Evolutionary conservation across 129 eudicot species (phyloP), one percentile per base, ranked within the genome.

Genomic region (Artemisia annua): DNA sequence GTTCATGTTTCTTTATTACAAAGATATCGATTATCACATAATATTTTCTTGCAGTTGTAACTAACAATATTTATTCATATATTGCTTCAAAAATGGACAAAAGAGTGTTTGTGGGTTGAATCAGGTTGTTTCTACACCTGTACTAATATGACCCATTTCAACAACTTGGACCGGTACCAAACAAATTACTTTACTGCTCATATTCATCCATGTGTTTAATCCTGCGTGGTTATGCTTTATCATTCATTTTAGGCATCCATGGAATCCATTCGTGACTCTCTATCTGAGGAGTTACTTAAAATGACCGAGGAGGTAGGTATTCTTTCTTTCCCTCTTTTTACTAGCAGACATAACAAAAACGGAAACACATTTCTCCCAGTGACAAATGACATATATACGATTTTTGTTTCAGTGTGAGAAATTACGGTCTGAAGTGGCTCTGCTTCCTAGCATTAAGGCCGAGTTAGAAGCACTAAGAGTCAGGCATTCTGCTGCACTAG

Each of bases 241-340:
- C 28, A n/a, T 66, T 19, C 26, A 30, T 76, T 77, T 68, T 81
- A 93, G 98, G 89, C 87, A 56, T 87, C 98, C 64, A 56, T 93
- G 98, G 97, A 89, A 81, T 79, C 97, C 13, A 89, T 89, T 65
- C 89, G 98, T 28, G 92, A 93, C 72, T 89, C 98, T 53, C 95
- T 93, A 79, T 88, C 96, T 8, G 97, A 89, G 87, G 98, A 93
- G 87, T 81, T 93, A 77, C 97, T 93, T 74, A 93, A 89, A 81
- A 76, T 93, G 97, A 93, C 98, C n/a, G 85, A 78, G 62, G 82
- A 89, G 87, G 98, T 86, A 65, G 75, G 81, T 11, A 55, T 72
- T 44, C 75, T 46, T 46, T 59, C 26, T 11, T 59, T 39, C 60
- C 18, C 43, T 39, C 76, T 52, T 70, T 7, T 55, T 19, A 43